phyloP scores from a whole-genome alignment of 2,329 filamentous ascomycete genomes.

The Blastomyces gilchristii region DNA sequence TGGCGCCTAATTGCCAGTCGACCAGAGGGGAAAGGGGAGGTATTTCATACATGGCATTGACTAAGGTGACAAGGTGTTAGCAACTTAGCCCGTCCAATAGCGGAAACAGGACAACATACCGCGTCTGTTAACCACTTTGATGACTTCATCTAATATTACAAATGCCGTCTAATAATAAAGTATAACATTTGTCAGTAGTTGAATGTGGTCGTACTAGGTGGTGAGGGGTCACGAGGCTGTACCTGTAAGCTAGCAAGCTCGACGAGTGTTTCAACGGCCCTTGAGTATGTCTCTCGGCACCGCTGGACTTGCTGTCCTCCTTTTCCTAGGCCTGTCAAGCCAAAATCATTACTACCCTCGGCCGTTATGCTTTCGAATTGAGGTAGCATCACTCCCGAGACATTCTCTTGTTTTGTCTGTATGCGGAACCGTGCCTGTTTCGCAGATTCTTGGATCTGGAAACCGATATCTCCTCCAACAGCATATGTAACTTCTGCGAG shows the following conservation, averaged over 20 bases:
- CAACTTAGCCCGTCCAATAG: neutral
- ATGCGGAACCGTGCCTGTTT: conserved; percentile 88
- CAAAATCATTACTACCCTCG: conserved; percentile 91
- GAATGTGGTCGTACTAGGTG: neutral
- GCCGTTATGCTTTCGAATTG: conserved; percentile 84
- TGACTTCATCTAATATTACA: conserved; percentile 95
- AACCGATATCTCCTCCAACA: conserved; percentile 87
- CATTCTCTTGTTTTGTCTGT: conserved; percentile 94
- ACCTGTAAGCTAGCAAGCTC: conserved; percentile 86
- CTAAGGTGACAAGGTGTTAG: conserved; percentile 5
- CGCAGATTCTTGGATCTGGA: conserved; percentile 94
- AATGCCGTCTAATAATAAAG: conserved; percentile 62
- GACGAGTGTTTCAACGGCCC: conserved; percentile 90
- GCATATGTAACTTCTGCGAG: conserved; percentile 96
- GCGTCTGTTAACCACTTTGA: conserved; percentile 97
- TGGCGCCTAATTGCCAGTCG: neutral
- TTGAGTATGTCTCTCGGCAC: conserved; percentile 88
- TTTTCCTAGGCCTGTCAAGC: conserved; percentile 87
- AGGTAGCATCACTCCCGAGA: conserved; percentile 89
- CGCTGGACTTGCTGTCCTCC: conserved; percentile 94
- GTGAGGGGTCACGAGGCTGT: conserved; percentile 14
- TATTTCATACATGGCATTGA: conserved; percentile 14
- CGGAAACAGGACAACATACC: conserved; percentile 41
- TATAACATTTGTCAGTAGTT: conserved; percentile 11
- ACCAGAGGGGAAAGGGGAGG: neutral